Conservation (phyloP, 2,329 filamentous ascomycete genomes). For the Pyricularia pennisetigena region DNA sequence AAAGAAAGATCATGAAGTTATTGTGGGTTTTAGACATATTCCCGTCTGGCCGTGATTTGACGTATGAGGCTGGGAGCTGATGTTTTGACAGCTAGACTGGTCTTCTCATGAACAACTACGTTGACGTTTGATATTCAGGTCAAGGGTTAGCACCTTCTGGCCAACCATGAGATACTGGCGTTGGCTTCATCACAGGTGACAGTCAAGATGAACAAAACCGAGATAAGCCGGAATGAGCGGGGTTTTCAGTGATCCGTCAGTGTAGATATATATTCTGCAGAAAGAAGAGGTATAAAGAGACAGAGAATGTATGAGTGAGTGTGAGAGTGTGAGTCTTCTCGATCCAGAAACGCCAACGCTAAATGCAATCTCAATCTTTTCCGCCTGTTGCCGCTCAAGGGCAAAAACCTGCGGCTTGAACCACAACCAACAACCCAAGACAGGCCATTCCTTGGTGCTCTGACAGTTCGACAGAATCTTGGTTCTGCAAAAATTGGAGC, state of each 20-base stretch:
- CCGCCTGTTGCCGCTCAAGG: neutral
- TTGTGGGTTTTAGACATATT: neutral
- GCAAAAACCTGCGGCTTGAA: neutral
- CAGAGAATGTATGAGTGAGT: slow-evolving; percentile 53
- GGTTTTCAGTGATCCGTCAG: slow-evolving; percentile 52
- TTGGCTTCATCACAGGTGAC: neutral
- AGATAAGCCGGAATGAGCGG: no score
- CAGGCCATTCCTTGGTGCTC: neutral
- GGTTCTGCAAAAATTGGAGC: neutral
- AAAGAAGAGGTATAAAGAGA: slow-evolving; percentile 57
- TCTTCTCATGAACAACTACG: neutral
- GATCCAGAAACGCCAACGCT: slow-evolving; percentile 14
- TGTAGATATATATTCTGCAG: slow-evolving; percentile 79
- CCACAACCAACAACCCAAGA: neutral
- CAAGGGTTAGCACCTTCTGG: neutral
- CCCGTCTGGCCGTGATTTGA: no score
- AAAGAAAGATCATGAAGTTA: neutral
- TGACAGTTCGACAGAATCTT: neutral
- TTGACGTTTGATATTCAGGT: neutral
- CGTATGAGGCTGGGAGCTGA: neutral
- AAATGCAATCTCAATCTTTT: slow-evolving; percentile 9
- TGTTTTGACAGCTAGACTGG: neutral
- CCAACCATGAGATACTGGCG: neutral
- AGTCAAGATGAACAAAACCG: no score
- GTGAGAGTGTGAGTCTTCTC: slow-evolving; percentile 29